Percentiles rank a stretch among this genome's conserved stretches.
Evolutionary conservation across 352 stramenopile species (phyloP).

Genomic region (Pythium phragmiticola): DNA sequence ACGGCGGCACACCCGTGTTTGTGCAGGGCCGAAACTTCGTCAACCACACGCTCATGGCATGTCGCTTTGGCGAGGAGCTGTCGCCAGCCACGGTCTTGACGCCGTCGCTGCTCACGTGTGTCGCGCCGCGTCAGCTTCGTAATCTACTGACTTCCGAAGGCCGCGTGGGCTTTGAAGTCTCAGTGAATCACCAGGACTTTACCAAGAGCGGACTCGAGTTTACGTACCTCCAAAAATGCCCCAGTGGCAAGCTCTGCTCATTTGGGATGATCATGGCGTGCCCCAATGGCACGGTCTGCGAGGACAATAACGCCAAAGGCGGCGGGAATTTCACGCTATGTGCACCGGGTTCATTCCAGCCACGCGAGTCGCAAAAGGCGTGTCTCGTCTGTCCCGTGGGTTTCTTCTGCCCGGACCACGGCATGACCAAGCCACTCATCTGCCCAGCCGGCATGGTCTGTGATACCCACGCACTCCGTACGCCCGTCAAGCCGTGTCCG

Average conservation of each 20-base stretch:
- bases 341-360: slow-evolving; percentile 92
- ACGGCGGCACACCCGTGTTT: slow-evolving; percentile 87
- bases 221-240: slow-evolving; percentile 73
- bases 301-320: slow-evolving; percentile 23
- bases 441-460: slow-evolving; percentile 94
- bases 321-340: slow-evolving; percentile 94
- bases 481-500: slow-evolving; percentile 84
- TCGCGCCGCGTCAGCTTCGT: slow-evolving; percentile 62
- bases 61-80: slow-evolving; percentile 77
- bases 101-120: slow-evolving; percentile 71
- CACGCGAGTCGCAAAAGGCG: slow-evolving; percentile 59
- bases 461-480: slow-evolving; percentile 80
- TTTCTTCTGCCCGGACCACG: slow-evolving; percentile 93
- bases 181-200: slow-evolving; percentile 85
- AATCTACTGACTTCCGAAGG: slow-evolving; percentile 44
- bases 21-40: slow-evolving; percentile 93
- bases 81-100: slow-evolving; percentile 82
- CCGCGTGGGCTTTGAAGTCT: slow-evolving; percentile 77
- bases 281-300: slow-evolving; percentile 89
- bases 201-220: slow-evolving; percentile 66
- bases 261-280: slow-evolving; percentile 55
- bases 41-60: slow-evolving; percentile 86
- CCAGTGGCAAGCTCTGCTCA: slow-evolving; percentile 55
- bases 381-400: slow-evolving; percentile 94
- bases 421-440: slow-evolving; percentile 85